Base-by-base conservation (phyloP, 768 basidiomycete species). In the Kondoa malvinella region DNA sequence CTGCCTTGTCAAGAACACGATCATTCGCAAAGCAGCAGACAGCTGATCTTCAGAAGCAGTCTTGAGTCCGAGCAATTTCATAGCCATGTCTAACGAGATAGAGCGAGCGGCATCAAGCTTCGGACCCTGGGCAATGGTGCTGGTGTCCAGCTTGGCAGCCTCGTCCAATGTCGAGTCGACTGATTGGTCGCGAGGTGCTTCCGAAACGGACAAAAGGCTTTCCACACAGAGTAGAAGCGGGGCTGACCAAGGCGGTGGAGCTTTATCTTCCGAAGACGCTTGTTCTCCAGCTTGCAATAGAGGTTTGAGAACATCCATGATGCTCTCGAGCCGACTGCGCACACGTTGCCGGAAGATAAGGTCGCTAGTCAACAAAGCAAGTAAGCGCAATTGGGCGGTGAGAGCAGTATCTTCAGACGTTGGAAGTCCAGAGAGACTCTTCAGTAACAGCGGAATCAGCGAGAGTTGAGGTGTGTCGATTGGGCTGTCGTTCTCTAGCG, bases 141-240 rank as follows among this genome's bases (percentile, higher is more conserved):
- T 65, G 26, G 67, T 34, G 50, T 79, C 74, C 17, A 87, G 80
- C 40, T 80, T 80, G 57, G 65, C 50, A n/a, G 62, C 27, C 1
- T 58, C 33, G 17, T 68, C 67, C 1, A 69, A 25, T 1, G 64
- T 30, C 16, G n/a, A 4, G 71, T 82, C 81, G 0, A 80, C 68
- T 4, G 77, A 80, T 69, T 88, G 87, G 30, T 81, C 84, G 72
- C 88, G 86, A 71, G 91, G 86, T 56, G 87, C 86, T 63, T 88
- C 87, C 0, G 86, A 83, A 25, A 86, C 79, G 21, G 84, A 85
- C 33, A 96, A 81, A 59, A 96, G 78, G 21, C 87, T 84, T 75
- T 99, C 92, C 3, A 86, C 85, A 63, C 92, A 87, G 15, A 95
- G 82, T 15, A 97, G 80, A 73, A 87, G 85, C 1, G 88, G 82